These are phyloP conservation scores for Acrasis kona DNA, from an alignment of 78 protist species.

Conservation along the genomic window DNA sequence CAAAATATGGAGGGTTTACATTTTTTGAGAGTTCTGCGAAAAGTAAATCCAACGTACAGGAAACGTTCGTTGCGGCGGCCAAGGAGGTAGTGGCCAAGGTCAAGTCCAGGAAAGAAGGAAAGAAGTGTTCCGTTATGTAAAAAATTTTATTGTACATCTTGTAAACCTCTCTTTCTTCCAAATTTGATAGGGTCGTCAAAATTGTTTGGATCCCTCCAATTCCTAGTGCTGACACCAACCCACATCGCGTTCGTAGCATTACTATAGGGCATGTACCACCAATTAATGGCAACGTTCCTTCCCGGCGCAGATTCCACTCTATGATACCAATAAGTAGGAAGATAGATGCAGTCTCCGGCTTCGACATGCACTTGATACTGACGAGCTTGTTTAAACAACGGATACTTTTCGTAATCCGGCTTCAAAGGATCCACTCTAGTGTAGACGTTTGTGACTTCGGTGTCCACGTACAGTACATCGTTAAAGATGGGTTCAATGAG, in stretches of 20 bases:
- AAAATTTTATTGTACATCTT: no score
- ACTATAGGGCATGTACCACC: background rate
- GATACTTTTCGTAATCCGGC: slow-evolving; percentile 13
- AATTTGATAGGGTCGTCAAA: no score
- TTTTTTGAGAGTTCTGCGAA: slow-evolving; percentile 72
- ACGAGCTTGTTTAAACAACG: background rate
- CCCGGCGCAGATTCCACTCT: background rate
- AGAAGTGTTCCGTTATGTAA: background rate
- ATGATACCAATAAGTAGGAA: slow-evolving; percentile 23
- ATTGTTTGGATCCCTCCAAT: no score
- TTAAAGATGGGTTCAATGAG: background rate
- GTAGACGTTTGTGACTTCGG: background rate
- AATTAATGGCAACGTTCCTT: background rate
- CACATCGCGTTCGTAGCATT: no score
- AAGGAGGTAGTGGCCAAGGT: background rate
- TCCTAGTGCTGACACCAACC: no score
- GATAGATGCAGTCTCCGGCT: slow-evolving; percentile 8
- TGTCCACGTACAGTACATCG: background rate
- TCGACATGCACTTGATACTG: background rate
- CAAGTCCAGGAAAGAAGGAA: background rate
- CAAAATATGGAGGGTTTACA: slow-evolving; percentile 30
- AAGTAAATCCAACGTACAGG: slow-evolving; percentile 54
- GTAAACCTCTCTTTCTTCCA: no score
- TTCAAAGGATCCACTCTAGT: slow-evolving; percentile 19
- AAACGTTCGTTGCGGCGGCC: slow-evolving; percentile 43